These are phyloP conservation scores for Helicocarpus griseus DNA, from an alignment of 2,329 filamentous ascomycete species.

Conservation along the genomic window DNA sequence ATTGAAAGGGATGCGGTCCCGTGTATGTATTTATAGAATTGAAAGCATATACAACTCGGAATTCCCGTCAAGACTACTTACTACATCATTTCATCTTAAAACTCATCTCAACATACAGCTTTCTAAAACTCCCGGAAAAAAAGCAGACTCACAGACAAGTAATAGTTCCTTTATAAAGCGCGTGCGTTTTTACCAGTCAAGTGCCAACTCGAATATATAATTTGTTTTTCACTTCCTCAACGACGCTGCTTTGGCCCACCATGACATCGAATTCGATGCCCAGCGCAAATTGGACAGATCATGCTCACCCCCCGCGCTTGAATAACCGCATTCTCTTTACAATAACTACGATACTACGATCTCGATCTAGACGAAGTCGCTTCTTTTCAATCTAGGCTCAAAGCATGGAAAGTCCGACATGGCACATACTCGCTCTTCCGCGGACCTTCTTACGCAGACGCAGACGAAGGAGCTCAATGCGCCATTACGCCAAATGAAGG, in stretches of 20 bases:
- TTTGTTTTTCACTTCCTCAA: neutral
- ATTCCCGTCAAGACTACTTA: neutral
- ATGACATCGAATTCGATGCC: neutral
- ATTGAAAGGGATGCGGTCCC: neutral
- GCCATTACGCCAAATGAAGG: too few relatives aligned
- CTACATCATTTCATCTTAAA: neutral
- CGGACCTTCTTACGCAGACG: too few relatives aligned
- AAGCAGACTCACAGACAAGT: too few relatives aligned
- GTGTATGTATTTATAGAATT: neutral
- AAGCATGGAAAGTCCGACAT: too few relatives aligned
- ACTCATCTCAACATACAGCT: neutral
- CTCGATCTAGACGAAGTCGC: neutral
- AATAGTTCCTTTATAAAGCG: neutral
- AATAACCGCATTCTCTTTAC: neutral
- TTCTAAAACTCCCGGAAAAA: too few relatives aligned
- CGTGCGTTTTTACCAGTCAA: neutral
- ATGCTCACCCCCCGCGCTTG: neutral
- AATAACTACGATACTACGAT: neutral
- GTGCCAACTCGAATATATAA: neutral
- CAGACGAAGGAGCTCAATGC: too few relatives aligned
- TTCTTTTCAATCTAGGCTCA: too few relatives aligned
- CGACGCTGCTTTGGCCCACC: neutral
- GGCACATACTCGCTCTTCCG: too few relatives aligned
- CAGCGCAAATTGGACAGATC: neutral
- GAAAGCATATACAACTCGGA: neutral